Base-by-base conservation (phyloP, 164 flowering plant species). In the Taxillus chinensis region DNA sequence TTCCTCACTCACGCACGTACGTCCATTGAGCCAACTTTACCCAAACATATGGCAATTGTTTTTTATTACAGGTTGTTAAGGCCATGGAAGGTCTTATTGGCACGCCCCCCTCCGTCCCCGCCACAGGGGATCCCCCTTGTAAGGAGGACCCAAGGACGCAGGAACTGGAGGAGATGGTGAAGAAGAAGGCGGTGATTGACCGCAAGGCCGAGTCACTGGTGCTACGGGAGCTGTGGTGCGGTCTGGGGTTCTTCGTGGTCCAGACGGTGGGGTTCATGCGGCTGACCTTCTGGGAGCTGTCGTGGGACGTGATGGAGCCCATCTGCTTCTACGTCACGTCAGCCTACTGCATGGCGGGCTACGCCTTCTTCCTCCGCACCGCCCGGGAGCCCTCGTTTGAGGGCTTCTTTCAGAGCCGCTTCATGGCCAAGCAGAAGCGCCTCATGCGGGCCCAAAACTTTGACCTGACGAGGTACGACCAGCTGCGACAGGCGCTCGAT, bases 261-360 rank as follows among this genome's bases (percentile, higher is more conserved):
- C 93, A 86, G 66, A 86, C 93, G 3, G 79, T 77, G 0, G 90
- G 68, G 17, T 82, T 84, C 77, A 80, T 86, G 89, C 80, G 93
- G 75, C 82, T 86, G 8, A 86, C 93, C 0, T 86, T 86, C 61
- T 86, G 93, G 93, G 93, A 86, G 55, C 82, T 86, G 0, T 70
- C 93, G 1, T 86, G 93, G 93, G 93, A 86, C 55, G 90, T 86
- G 5, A 86, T 86, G 93, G 93, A 86, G 56, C 90, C 93, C 8
- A 82, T 86, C 49, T 86, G 93, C 78, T 86, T 83, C 76, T 86
- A 73, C 60, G 78, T 85, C 0, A 83, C 90, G 2, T 86, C 93
- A 5, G 15, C 68, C 39, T 84, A 84, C 69, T 83, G 74, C 83
- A 78, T 81, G 81, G 82, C 73, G 7, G 83, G 85, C 45, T 86